A percentile compares a stretch with the other conserved stretches of the same genome.
phyloP scores from a whole-genome alignment of 306 rosid genomes.

The Sicyos edulis region DNA sequence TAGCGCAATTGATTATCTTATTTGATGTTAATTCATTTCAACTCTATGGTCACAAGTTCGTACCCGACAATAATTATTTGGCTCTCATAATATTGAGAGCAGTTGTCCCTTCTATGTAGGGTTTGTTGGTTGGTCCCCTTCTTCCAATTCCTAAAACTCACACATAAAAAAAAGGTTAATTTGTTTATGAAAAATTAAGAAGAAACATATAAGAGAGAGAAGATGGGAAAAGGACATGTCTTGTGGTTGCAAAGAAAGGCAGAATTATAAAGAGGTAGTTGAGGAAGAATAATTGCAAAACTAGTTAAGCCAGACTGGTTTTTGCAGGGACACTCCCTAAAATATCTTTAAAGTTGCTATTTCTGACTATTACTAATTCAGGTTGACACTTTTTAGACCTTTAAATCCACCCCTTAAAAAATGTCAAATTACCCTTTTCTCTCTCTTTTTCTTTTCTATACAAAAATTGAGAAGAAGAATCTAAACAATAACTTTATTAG shows the following conservation, averaged over 20 bases:
- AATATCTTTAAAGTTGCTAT: conserved; percentile 33
- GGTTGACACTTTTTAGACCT: conserved; percentile 7
- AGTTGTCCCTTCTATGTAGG: no score
- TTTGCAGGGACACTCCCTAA: conserved; percentile 22
- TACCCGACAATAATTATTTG: no score
- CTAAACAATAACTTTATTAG: conserved; percentile 15
- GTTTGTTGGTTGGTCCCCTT: no score
- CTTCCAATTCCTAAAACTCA: no score
- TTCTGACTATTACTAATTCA: conserved; percentile 28
- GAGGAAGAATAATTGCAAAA: conserved; percentile 42
- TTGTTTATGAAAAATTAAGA: no score
- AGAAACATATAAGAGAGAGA: conserved; percentile 28
- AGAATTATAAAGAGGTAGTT: conserved; percentile 49
- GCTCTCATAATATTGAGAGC: no score
- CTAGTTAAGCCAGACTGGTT: conserved; percentile 39
- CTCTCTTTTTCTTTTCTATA: background rate
- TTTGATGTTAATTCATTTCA: no score
- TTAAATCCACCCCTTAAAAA: background rate
- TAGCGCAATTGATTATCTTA: no score
- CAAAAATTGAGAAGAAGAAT: conserved; percentile 13
- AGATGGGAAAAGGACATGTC: conserved; percentile 45
- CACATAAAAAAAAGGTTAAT: no score
- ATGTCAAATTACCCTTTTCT: background rate
- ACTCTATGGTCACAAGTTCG: no score
- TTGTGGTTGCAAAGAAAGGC: conserved; percentile 36